phyloP scores from a whole-genome alignment of 805 yeast species.

The Cyberlindnera euphorbiae region DNA sequence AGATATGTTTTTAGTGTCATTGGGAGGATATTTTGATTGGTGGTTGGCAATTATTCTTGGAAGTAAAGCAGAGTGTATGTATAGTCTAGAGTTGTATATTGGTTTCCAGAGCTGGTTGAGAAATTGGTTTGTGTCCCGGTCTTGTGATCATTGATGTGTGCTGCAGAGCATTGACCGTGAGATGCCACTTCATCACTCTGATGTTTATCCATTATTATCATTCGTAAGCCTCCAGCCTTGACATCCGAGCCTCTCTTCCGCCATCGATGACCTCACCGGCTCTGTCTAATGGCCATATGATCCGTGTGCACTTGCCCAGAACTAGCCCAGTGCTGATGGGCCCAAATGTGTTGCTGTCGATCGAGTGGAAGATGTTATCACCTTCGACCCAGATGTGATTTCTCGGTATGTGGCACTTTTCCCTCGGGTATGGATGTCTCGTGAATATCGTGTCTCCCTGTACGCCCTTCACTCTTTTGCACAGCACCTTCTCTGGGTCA shows the following conservation, averaged over 20 bases:
- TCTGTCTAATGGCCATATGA: slow-evolving; percentile 67
- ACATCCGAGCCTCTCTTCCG: slow-evolving; percentile 46
- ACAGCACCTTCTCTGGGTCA: slow-evolving; percentile 70
- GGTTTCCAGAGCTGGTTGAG: no score
- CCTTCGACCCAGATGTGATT: slow-evolving; percentile 95
- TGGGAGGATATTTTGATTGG: no score
- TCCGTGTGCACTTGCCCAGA: slow-evolving; percentile 63
- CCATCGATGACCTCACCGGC: slow-evolving; percentile 47
- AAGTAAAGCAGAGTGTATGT: no score
- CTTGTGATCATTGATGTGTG: no score
- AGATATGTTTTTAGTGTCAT: neutral
- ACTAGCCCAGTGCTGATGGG: slow-evolving; percentile 81
- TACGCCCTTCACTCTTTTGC: slow-evolving; percentile 74
- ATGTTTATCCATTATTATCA: neutral
- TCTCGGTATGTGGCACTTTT: slow-evolving; percentile 58
- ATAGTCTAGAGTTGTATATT: no score
- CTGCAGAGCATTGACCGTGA: no score
- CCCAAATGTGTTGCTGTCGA: slow-evolving; percentile 86
- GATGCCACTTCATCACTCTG: no score
- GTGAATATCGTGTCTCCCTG: slow-evolving; percentile 69
- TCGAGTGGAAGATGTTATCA: slow-evolving; percentile 68
- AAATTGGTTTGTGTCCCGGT: no score
- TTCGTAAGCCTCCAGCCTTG: slow-evolving; percentile 10
- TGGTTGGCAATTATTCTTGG: no score
- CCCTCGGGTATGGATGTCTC: slow-evolving; percentile 62